phyloP scores from a whole-genome alignment of 805 yeast genomes.

The Schwanniomyces occidentalis region DNA sequence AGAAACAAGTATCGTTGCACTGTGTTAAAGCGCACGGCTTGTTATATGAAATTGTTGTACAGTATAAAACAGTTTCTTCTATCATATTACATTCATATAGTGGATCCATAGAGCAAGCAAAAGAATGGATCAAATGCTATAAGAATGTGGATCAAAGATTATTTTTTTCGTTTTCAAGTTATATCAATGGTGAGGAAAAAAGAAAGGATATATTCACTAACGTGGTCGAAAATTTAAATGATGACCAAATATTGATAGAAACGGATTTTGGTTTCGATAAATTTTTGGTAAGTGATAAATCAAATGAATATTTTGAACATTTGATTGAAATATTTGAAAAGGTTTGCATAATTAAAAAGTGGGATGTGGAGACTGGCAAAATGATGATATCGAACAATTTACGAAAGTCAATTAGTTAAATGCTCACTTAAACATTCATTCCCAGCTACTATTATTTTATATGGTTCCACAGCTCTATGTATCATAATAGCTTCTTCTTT shows the following conservation, averaged over 20 bases:
- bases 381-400: constrained; percentile 11
- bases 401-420: constrained; percentile 6
- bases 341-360: constrained; percentile 11
- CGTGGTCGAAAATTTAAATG: constrained; percentile 17
- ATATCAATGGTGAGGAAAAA: constrained; percentile 44
- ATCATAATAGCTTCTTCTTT: no score
- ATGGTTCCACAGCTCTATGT: no score
- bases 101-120: constrained; percentile 74
- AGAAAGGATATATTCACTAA: constrained; percentile 20
- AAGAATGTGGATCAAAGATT: constrained; percentile 24
- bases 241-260: constrained; percentile 32
- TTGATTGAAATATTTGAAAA: constrained; percentile 21
- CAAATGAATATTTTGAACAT: constrained; percentile 20
- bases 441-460: no score
- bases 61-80: constrained; percentile 26
- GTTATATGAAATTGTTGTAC: constrained; percentile 45
- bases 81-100: constrained; percentile 82
- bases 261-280: constrained; percentile 37
- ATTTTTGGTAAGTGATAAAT: constrained; percentile 10
- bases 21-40: constrained; percentile 79
- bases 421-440: background rate
- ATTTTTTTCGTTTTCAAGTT: constrained; percentile 54
- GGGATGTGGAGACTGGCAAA: constrained; percentile 10
- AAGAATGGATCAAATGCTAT: constrained; percentile 42
- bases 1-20: constrained; percentile 70